A percentile compares a stretch with the other conserved stretches of the same genome.
Conservation (phyloP, 805 yeast species). For the Grigorovia humatica region DNA sequence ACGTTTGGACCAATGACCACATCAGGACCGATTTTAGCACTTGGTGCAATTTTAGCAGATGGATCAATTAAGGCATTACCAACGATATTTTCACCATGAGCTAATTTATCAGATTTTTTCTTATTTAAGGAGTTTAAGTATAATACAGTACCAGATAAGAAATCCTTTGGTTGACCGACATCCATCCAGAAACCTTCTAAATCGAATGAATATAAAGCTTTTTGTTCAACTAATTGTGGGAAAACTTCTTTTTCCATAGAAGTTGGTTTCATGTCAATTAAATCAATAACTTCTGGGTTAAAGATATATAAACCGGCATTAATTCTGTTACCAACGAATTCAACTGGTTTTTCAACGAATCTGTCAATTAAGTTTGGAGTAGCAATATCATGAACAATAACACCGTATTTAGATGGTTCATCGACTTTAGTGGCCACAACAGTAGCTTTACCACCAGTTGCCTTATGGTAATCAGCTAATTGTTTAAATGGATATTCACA, state of each 20-base stretch:
- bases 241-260: slow-evolving; percentile 99
- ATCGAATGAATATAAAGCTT: slow-evolving; percentile 86
- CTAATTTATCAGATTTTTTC: slow-evolving; percentile 63
- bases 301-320: slow-evolving; percentile 98
- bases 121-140: slow-evolving; percentile 80
- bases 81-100: slow-evolving; percentile 62
- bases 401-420: slow-evolving; percentile 99
- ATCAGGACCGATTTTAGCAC: slow-evolving; percentile 95
- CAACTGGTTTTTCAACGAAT: slow-evolving; percentile 98
- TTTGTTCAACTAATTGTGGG: slow-evolving; percentile 89
- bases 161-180: slow-evolving; percentile 99
- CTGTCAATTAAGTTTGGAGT: slow-evolving; percentile 94
- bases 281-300: slow-evolving; percentile 94
- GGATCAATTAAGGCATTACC: slow-evolving; percentile 93
- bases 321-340: slow-evolving; percentile 98
- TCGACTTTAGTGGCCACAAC: slow-evolving; percentile 99
- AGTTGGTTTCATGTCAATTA: slow-evolving; percentile 96
- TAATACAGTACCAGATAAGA: slow-evolving; percentile 88
- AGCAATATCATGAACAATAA: slow-evolving; percentile 93
- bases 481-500: slow-evolving; percentile 97
- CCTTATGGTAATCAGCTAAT: slow-evolving; percentile 83
- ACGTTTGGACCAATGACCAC: slow-evolving; percentile 97
- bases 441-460: slow-evolving; percentile 96
- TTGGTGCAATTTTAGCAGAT: slow-evolving; percentile 83
- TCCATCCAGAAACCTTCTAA: slow-evolving; percentile 99